Conservation (phyloP, 148 eudicot species). For the Mesembryanthemum crystallinum region DNA sequence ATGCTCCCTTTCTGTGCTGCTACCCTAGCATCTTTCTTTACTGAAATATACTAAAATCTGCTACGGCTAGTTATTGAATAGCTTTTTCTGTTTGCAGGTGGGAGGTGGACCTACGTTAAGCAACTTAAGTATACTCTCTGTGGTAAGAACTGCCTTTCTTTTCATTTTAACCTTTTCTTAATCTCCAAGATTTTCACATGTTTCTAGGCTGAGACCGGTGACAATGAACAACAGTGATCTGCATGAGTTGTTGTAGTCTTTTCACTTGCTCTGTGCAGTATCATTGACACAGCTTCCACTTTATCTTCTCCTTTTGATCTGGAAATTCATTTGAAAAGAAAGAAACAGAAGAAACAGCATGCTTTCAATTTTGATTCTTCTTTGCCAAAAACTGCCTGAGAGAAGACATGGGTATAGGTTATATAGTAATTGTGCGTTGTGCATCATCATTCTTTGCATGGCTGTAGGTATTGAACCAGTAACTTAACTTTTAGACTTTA, state of each 20-base stretch:
- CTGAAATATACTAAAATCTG: neutral
- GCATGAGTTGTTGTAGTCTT: no score
- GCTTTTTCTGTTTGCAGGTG: slow-evolving; percentile 44
- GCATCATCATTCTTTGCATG: no score
- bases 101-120: slow-evolving; percentile 45
- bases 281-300: no score
- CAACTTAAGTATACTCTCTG: slow-evolving; percentile 53
- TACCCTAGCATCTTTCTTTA: neutral
- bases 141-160: slow-evolving; percentile 48
- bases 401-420: no score
- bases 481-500: neutral
- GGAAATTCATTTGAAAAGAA: no score
- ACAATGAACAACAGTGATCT: no score
- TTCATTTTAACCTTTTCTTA: neutral
- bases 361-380: no score
- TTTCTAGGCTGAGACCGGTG: neutral
- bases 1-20: neutral
- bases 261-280: no score
- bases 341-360: no score
- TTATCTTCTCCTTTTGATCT: no score
- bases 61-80: neutral
- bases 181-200: neutral
- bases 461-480: neutral
- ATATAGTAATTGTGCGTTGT: no score
- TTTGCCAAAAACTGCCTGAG: no score